A percentile compares a stretch with the other conserved stretches of the same genome.
These are phyloP conservation scores for Candida nemodendra DNA, from an alignment of 805 yeast genomes.

Conservation along the genomic window DNA sequence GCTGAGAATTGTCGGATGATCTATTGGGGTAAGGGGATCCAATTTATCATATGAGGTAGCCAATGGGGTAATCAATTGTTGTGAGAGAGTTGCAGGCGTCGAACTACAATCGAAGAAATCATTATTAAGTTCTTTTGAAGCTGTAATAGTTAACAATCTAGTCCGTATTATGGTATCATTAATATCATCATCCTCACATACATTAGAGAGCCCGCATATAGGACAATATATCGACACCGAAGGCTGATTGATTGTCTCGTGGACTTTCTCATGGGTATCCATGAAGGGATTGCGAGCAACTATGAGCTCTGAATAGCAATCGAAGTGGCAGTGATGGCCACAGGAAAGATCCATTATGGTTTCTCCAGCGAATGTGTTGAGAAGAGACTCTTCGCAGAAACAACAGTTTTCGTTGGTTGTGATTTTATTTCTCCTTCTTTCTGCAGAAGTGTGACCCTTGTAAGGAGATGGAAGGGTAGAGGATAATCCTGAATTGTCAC, in stretches of 20 bases:
- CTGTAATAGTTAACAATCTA: conserved; percentile 8
- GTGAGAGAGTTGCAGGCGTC: conserved; percentile 14
- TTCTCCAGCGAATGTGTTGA: conserved; percentile 41
- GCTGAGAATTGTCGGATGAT: conserved; percentile 14
- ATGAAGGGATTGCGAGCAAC: conserved; percentile 4
- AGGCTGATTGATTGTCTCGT: conserved; percentile 1
- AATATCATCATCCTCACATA: conserved; percentile 16
- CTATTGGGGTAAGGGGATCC: conserved; percentile 25
- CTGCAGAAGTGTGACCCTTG: conserved; percentile 11
- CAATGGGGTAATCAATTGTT: conserved; percentile 8
- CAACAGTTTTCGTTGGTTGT: conserved; percentile 32
- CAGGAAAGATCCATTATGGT: conserved; percentile 40
- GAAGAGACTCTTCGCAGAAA: conserved; percentile 44
- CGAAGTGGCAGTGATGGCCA: conserved; percentile 43
- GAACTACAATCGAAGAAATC: conserved; percentile 11
- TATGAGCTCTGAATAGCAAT: conserved; percentile 38
- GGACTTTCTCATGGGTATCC: not conserved
- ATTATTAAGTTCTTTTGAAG: conserved; percentile 5
- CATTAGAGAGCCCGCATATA: conserved; percentile 14
- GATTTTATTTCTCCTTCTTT: conserved; percentile 10
- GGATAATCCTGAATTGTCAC: conserved; percentile 16
- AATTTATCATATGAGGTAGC: conserved; percentile 5
- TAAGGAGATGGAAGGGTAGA: conserved; percentile 16
- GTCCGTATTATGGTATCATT: conserved; percentile 16
- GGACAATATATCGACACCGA: conserved; percentile 21